These are phyloP conservation scores for Serendipita sp. DNA, from an alignment of 768 basidiomycete genomes.

Conservation along the genomic window DNA sequence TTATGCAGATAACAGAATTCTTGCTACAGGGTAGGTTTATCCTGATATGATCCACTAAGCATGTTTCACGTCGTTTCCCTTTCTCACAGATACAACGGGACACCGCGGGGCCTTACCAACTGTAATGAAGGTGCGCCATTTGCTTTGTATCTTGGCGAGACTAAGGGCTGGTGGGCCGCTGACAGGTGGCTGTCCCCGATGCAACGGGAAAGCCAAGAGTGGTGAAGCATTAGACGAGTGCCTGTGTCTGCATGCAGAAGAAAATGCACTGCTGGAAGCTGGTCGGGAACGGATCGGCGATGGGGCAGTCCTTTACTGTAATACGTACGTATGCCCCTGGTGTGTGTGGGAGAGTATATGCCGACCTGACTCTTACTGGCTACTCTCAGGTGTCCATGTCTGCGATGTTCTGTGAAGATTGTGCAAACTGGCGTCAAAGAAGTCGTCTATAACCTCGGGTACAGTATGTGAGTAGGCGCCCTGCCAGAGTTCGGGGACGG, in stretches of 20 bases:
- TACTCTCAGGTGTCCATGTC: conserved; percentile 72
- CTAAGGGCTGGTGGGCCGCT: neutral
- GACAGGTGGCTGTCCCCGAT: conserved; percentile 58
- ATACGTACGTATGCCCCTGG: conserved; percentile 50
- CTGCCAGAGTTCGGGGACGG: too few species aligned
- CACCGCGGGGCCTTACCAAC: conserved; percentile 76
- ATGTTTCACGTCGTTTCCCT: neutral
- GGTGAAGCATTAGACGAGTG: conserved; percentile 53
- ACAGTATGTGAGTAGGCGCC: conserved; percentile 64
- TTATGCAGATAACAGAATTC: conserved; percentile 39
- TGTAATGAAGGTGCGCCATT: conserved; percentile 48
- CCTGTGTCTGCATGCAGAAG: conserved; percentile 92
- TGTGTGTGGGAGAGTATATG: neutral
- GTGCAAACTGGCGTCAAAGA: conserved; percentile 85
- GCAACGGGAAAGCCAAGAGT: conserved; percentile 36
- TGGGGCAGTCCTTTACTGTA: conserved; percentile 86
- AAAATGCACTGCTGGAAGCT: conserved; percentile 90
- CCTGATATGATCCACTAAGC: neutral
- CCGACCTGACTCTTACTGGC: neutral
- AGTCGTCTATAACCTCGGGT: conserved; percentile 88
- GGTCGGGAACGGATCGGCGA: conserved; percentile 76
- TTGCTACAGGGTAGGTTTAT: conserved; percentile 56
- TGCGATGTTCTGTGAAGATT: conserved; percentile 94
- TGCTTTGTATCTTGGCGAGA: neutral
- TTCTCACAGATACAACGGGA: conserved; percentile 73